These are phyloP conservation scores for Pseudogymnoascus sp. DNA, from an alignment of 2,329 filamentous ascomycete species.

Conservation along the genomic window DNA sequence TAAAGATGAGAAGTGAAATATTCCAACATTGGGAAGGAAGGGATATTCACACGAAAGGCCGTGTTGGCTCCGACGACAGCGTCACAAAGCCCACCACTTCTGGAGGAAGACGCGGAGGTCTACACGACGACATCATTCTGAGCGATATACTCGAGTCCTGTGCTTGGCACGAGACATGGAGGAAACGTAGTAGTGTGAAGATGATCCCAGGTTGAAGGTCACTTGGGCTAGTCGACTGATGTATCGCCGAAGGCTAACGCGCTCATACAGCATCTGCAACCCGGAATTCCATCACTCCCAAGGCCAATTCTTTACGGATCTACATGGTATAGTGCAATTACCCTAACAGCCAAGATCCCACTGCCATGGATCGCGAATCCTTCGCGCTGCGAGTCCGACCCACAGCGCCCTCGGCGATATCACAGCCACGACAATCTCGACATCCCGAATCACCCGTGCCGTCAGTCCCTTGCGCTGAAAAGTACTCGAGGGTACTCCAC, in stretches of 20 bases:
- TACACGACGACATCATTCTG: background rate
- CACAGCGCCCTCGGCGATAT: background rate
- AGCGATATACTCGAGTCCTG: background rate
- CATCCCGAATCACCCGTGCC: constrained; percentile 3
- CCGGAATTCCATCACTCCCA: constrained; percentile 2
- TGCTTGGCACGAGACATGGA: constrained; percentile 2
- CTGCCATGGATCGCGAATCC: constrained; percentile 2
- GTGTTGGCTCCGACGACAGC: background rate
- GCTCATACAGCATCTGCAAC: constrained; percentile 4
- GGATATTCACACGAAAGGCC: background rate
- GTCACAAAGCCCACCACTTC: background rate
- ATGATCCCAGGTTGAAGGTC: background rate
- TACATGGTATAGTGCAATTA: background rate
- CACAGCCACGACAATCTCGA: background rate
- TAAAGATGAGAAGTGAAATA: background rate
- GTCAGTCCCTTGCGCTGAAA: background rate
- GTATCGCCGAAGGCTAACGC: constrained; percentile 1
- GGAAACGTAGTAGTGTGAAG: background rate
- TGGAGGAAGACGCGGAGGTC: background rate
- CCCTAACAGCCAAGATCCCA: constrained; percentile 7
- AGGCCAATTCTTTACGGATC: background rate
- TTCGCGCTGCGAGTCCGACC: background rate
- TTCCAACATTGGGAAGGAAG: background rate
- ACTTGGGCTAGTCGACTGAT: background rate
- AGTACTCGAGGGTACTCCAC: background rate